phyloP scores from a whole-genome alignment of 2,329 filamentous ascomycete genomes.

The Pestalotiopsis sp. region DNA sequence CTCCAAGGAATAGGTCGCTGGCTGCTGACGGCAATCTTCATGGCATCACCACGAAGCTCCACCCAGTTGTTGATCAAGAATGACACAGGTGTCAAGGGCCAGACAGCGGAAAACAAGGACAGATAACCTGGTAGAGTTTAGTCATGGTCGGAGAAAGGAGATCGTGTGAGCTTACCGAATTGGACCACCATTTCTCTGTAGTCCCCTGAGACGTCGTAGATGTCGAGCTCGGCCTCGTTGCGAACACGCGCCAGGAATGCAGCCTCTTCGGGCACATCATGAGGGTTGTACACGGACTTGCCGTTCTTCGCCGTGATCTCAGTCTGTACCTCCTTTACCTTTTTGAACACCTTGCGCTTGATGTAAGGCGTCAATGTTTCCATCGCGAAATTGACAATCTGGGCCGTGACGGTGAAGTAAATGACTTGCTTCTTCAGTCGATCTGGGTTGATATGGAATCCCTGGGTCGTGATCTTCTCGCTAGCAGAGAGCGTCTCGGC shows the following conservation, averaged over 20 bases:
- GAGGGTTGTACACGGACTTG: slow-evolving; percentile 32
- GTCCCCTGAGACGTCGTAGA: slow-evolving; percentile 88
- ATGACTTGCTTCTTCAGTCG: slow-evolving; percentile 89
- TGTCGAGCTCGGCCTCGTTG: slow-evolving; percentile 75
- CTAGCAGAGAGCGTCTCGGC: slow-evolving; percentile 75
- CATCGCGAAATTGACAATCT: slow-evolving; percentile 82
- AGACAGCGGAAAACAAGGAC: slow-evolving; percentile 87
- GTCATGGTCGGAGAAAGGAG: slow-evolving; percentile 5
- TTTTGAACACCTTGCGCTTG: slow-evolving; percentile 75
- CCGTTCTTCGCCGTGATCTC: slow-evolving; percentile 57
- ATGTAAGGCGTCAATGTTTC: slow-evolving; percentile 84
- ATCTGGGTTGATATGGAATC: slow-evolving; percentile 80
- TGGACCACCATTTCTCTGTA: slow-evolving; percentile 93
- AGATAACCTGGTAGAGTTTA: slow-evolving; percentile 66
- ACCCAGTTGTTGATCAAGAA: slow-evolving; percentile 97
- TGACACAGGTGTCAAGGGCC: slow-evolving; percentile 87
- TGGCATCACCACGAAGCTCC: slow-evolving; percentile 86
- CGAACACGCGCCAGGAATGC: slow-evolving; percentile 80
- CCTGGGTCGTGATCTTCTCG: slow-evolving; percentile 64
- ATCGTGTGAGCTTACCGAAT: slow-evolving; percentile 48
- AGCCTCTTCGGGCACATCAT: slow-evolving; percentile 75
- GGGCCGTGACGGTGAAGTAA: slow-evolving; percentile 92
- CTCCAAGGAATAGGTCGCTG: slow-evolving; percentile 87
- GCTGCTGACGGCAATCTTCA: slow-evolving; percentile 91
- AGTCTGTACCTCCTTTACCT: slow-evolving; percentile 74